A percentile compares a stretch with the other conserved stretches of the same genome.
These are phyloP conservation scores for Podospora appendiculata DNA, from an alignment of 495 filamentous ascomycete species.

Conservation along the genomic window DNA sequence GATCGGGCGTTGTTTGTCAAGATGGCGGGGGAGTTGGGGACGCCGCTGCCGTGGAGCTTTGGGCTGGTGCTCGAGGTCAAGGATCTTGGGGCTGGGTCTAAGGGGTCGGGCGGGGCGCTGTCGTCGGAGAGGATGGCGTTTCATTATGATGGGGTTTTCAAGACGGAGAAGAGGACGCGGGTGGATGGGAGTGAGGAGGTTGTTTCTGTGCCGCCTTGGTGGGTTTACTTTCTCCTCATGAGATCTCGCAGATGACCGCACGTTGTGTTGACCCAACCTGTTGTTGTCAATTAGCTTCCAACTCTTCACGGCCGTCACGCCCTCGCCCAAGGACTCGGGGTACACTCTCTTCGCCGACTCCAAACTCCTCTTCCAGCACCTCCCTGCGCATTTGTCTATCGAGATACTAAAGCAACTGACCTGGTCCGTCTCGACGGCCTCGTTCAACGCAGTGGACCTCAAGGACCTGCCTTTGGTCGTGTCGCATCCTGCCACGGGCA, in stretches of 20 bases:
- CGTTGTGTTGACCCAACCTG: background rate
- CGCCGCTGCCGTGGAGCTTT: slow-evolving; percentile 39
- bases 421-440: slow-evolving; percentile 35
- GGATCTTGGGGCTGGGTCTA: slow-evolving; percentile 27
- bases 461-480: slow-evolving; percentile 39
- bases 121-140: slow-evolving; percentile 48
- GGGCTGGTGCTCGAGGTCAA: slow-evolving; percentile 43
- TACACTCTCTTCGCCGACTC: slow-evolving; percentile 47
- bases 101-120: slow-evolving; percentile 38
- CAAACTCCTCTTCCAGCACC: slow-evolving; percentile 41
- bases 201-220: slow-evolving; percentile 17
- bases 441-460: slow-evolving; percentile 33
- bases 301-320: slow-evolving; percentile 42
- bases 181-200: slow-evolving; percentile 21
- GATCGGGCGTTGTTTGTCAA: slow-evolving; percentile 35
- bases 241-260: too few species aligned
- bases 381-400: slow-evolving; percentile 29
- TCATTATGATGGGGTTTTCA: slow-evolving; percentile 50
- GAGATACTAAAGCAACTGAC: slow-evolving; percentile 31
- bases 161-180: slow-evolving; percentile 31
- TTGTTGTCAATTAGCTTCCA: slow-evolving; percentile 35
- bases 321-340: slow-evolving; percentile 38
- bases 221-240: background rate
- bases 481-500: slow-evolving; percentile 33
- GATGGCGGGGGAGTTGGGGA: slow-evolving; percentile 39